Base-by-base conservation (phyloP, 805 yeast genomes). In the Clavispora fructus region DNA sequence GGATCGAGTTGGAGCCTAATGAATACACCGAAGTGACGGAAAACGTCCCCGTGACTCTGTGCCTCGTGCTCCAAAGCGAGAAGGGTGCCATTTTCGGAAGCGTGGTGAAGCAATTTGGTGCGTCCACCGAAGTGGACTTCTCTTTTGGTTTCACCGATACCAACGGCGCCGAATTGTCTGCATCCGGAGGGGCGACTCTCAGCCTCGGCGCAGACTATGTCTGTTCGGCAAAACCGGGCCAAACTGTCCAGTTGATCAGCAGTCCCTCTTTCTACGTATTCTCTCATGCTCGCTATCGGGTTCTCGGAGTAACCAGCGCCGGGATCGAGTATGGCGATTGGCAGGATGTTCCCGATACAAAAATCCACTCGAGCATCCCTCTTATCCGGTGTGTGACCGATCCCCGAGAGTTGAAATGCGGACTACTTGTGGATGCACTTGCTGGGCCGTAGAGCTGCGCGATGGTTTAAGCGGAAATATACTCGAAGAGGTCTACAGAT, bases 161-260 rank as follows among this genome's bases (percentile, higher is more conserved):
- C 14, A 35, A 19, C 12, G 39, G 27, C 9, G 27, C 27, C 3
- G 26, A 19, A 14, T 9, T 19, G 8, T 35, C 39, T 8, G 27
- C 27, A 4, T 19, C 27, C 6, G 35, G 19, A 14, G 29, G 35
- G 8, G 23, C 45, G 16, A 52, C 33, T 29, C 45, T 41, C 13
- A 39, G 56, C 8, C 25, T 57, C 2, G 26, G 45, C 8, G 55
- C 46, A 1, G 14, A 53, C 2, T 61, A 54, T 37, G 35, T 45
- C 8, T 61, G 65, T 37, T 40, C 37, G 7, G 47, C 59, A 17
- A 47, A 50, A 0, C 48, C 52, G 12, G 60, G 60, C 9, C 14
- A 43, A n/a, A 48, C 53, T 3, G 65, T 63, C 13, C 62, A 60
- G 49, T 46, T 57, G 28, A 53, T 55, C 42, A 31, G 58, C 29